Base-by-base conservation (phyloP, 148 eudicot genomes). In the Fagopyrum tataricum region DNA sequence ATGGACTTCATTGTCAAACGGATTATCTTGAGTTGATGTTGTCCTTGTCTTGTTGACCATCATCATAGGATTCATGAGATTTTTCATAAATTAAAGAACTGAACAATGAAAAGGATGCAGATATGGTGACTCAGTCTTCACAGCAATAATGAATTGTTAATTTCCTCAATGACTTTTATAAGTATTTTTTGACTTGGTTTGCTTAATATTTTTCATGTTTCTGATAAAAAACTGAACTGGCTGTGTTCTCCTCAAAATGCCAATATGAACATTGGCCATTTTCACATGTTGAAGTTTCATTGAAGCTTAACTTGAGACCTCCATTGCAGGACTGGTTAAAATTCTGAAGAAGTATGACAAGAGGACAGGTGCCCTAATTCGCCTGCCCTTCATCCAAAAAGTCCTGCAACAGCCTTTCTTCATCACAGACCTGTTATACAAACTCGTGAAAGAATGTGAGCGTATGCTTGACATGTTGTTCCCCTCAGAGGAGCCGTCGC, bases 301-400 rank as follows among this genome's bases (percentile, higher is more conserved):
- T 8, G 37, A 58, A 8, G 37, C 64, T 12, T 58, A 64, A 64
- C 44, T 15, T 15, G 10, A 39, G 15, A 24, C 44, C 20, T 37
- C 44, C 21, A 13, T 64, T 40, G 47, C 90, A 94, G 98, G 98
- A 71, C 74, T 94, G 74, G 90, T 82, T 61, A 94, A 94, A 81
- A 94, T 94, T 48, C 86, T 94, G 47, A 94, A 94, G 79, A 94
- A 94, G 80, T 88, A 94, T 23, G 97, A 94, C 82, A 94, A 94
- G 73, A 81, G 89, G 74, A 94, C 92, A 1, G 98, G 98, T 0
- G 90, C 89, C 26, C 88, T 94, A 7, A 83, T 94, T 49, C 92
- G 96, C 67, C 75, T 87, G 67, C 98, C 98, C 43, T 94, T 89
- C 85, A 94, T 94, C 48, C 93, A 89, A 49, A 89, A 82, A 71